A percentile compares a stretch with the other conserved stretches of the same genome.
phyloP scores from a whole-genome alignment of 192 early-diverging fungal species.

The Backusella morwellensis region DNA sequence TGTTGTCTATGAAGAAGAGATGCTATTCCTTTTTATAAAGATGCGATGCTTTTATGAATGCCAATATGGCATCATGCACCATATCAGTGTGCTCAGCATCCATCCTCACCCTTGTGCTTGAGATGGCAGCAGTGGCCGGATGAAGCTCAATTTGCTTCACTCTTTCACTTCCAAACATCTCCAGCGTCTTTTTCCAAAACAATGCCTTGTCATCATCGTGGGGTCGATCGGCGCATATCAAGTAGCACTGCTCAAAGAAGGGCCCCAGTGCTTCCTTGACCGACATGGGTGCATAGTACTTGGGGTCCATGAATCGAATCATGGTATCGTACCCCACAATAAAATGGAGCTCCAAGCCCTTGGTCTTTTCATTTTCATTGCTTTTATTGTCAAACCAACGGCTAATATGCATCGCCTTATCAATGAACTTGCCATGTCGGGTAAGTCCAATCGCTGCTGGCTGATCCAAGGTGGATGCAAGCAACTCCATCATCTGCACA shows the following conservation, averaged over 20 bases:
- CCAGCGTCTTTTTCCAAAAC: slow-evolving; percentile 19
- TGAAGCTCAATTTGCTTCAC: slow-evolving; percentile 15
- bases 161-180: not conserved
- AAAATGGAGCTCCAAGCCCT: slow-evolving; percentile 47
- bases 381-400: slow-evolving; percentile 7
- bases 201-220: slow-evolving; percentile 21
- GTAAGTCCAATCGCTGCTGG: slow-evolving; percentile 56
- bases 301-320: slow-evolving; percentile 69
- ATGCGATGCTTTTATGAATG: not conserved
- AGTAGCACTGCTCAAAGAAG: slow-evolving; percentile 53
- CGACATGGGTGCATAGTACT: slow-evolving; percentile 62
- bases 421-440: slow-evolving; percentile 64
- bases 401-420: slow-evolving; percentile 57
- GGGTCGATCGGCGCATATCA: slow-evolving; percentile 50
- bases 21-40: not conserved
- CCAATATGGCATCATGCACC: not conserved
- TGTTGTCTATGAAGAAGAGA: not conserved
- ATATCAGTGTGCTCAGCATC: not conserved
- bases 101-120: slow-evolving; percentile 22
- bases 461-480: slow-evolving; percentile 39
- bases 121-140: not conserved
- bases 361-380: not conserved
- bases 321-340: slow-evolving; percentile 83
- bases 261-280: slow-evolving; percentile 39
- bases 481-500: slow-evolving; percentile 68